Conservation (phyloP, 140 eudicot genomes). For the Cichorium intybus region DNA sequence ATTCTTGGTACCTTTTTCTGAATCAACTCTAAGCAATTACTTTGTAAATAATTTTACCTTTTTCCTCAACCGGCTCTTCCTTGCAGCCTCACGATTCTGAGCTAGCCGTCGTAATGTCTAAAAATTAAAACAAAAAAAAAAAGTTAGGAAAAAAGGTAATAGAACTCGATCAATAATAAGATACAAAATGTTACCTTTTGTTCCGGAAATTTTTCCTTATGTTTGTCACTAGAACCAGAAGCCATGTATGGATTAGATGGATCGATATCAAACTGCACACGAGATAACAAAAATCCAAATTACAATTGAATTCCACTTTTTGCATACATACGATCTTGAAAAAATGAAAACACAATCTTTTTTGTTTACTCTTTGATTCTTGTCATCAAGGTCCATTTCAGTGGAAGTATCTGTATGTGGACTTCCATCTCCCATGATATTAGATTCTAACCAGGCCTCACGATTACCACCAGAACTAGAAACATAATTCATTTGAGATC, state of each 20-base stretch:
- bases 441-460: slow-evolving; percentile 84
- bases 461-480: slow-evolving; percentile 46
- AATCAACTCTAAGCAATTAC: slow-evolving; percentile 6
- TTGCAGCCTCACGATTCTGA: slow-evolving; percentile 98
- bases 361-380: slow-evolving; percentile 51
- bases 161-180: neutral
- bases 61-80: slow-evolving; percentile 94
- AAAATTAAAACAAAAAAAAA: neutral
- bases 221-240: slow-evolving; percentile 81
- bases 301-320: neutral
- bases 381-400: slow-evolving; percentile 78
- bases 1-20: neutral
- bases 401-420: slow-evolving; percentile 83
- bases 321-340: too few species aligned
- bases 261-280: slow-evolving; percentile 63
- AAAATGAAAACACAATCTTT: slow-evolving; percentile 31
- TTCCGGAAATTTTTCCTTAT: slow-evolving; percentile 65
- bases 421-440: slow-evolving; percentile 60
- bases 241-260: slow-evolving; percentile 50
- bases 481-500: slow-evolving; percentile 37
- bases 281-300: slow-evolving; percentile 17
- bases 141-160: neutral
- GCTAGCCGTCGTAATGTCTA: slow-evolving; percentile 89
- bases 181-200: slow-evolving; percentile 59
- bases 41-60: slow-evolving; percentile 46